Evolutionary conservation across 2,329 filamentous ascomycete genomes (phyloP), one percentile per base, ranked within the genome.

Genomic region (Elsinoe ampelina): DNA sequence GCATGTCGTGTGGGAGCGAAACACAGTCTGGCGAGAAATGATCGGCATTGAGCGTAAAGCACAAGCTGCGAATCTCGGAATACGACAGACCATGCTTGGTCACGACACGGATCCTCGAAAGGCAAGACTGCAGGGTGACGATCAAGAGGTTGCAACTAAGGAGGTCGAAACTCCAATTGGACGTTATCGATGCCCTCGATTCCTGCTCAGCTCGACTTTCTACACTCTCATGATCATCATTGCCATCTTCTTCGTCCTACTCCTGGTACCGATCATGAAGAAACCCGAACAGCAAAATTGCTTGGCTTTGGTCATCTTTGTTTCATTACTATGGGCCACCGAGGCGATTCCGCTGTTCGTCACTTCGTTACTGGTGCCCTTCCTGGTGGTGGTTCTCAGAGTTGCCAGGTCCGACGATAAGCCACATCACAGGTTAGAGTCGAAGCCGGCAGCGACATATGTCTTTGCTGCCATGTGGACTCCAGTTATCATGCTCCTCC

Each of bases 381-480:
- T 98, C 72, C 79, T 98, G 11, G 91, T 88, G 42, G 91, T 98
- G 13, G 76, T 95, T 17, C 78, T 98, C 45, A 81, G 83, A 42
- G 90, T 98, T 19, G 88, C 95, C 60, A 84, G 89, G 32, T 82
- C 85, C 32, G 88, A 95, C 55, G 80, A 83, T 4, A 79, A 81
- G 63, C 84, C 85, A 0, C 78, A 89, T 59, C 73, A 75, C 43
- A 82, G 92, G 19, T 78, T 98, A 5, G 79, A 80, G n/a, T 82
- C 90, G 2, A 91, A 91, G 68, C 80, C 83, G 42, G 91, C 93
- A 0, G 89, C 92, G 0, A 77, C 81, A 26, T 92, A 87, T 65
- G 86, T 96, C 58, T 97, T 98, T 65, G 80, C 89, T 3, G 86
- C 93, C 22, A 98, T 98, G 93, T 98, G 93, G 93, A 96, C 92